Evolutionary conservation across 495 filamentous ascomycete genomes (phyloP), one percentile per base, ranked within the genome.

Genomic region (Daldinia concentrica): DNA sequence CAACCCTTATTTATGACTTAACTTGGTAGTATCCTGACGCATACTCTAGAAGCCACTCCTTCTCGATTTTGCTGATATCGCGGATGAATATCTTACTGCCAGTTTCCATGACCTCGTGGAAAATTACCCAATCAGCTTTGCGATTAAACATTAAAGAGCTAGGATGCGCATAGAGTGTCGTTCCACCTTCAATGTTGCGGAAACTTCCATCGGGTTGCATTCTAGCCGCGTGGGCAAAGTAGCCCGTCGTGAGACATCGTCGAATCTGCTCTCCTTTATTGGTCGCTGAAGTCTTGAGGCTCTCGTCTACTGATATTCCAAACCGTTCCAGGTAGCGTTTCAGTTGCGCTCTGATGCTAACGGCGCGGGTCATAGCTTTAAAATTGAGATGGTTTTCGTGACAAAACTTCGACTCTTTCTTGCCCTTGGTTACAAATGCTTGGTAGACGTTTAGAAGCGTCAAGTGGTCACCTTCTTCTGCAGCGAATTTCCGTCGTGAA

Each of bases 121-220:
- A 99, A 45, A 99, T 88, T 9, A 99, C 94, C 95, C 95, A 99
- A 71, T 98, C 95, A 17, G 92, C 93, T 83, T 97, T 98, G 50
- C 95, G 89, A 80, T 98, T 97, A 85, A 98, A 98, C 90, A 99
- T 93, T 74, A 99, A 79, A 17, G 92, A 95, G 74, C 89, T 96
- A 3, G 95, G 96, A 81, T 99, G 95, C 19, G 93, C 93, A 82
- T 97, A 88, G 37, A 99, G 82, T 48, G 88, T 87, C 43, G 82
- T 85, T 6, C 87, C 88, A 11, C 92, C 93, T 62, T 88, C 90
- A 50, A 96, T 88, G 27, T 92, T 93, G 72, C 86, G 89, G 74
- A 98, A 98, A 14, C 88, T 93, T 17, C 95, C 95, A 84, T 99
- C 95, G 0, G 94, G 86, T 78, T 97, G 92, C 95, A 98, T 98